Evolutionary conservation across 805 yeast species (phyloP).

Genomic region (Peterozyma xylosa): DNA sequence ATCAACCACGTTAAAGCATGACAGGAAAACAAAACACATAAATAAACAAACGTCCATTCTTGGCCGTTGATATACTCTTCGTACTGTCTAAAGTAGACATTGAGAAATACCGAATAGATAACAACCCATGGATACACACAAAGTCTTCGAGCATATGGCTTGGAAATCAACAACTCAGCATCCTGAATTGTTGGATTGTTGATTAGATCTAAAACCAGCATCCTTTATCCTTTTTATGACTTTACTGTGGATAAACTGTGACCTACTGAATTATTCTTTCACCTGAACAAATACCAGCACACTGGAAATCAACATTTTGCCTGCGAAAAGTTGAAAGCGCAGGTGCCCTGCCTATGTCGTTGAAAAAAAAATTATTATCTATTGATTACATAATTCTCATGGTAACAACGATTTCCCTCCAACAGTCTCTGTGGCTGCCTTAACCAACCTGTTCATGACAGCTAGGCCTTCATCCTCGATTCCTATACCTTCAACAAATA

Average conservation of each 20-base stretch:
- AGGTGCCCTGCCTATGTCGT: no score
- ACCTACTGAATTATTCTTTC: no score
- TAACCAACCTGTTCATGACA: slow-evolving; percentile 82
- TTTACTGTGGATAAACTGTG: no score
- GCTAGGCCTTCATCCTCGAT: slow-evolving; percentile 83
- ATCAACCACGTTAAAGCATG: slow-evolving; percentile 76
- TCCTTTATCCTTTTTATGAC: neutral
- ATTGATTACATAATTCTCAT: no score
- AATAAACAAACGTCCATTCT: slow-evolving; percentile 93
- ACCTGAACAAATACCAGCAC: no score
- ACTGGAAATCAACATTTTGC: no score
- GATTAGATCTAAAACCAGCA: slow-evolving; percentile 32
- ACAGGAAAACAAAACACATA: slow-evolving; percentile 64
- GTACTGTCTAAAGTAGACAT: slow-evolving; percentile 60
- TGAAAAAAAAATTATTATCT: no score
- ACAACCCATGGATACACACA: slow-evolving; percentile 78
- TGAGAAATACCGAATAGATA: slow-evolving; percentile 66
- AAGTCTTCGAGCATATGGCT: slow-evolving; percentile 53
- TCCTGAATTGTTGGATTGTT: slow-evolving; percentile 64
- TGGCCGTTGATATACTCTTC: slow-evolving; percentile 79
- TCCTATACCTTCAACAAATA: slow-evolving; percentile 77
- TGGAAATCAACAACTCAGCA: slow-evolving; percentile 71
- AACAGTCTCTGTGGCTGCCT: slow-evolving; percentile 60
- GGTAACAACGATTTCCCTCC: slow-evolving; percentile 1
- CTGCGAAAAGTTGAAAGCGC: no score